A percentile compares a stretch with the other conserved stretches of the same genome.
These are phyloP conservation scores for Capillidium heterosporum DNA, from an alignment of 371 early-diverging fungal species.

Conservation along the genomic window DNA sequence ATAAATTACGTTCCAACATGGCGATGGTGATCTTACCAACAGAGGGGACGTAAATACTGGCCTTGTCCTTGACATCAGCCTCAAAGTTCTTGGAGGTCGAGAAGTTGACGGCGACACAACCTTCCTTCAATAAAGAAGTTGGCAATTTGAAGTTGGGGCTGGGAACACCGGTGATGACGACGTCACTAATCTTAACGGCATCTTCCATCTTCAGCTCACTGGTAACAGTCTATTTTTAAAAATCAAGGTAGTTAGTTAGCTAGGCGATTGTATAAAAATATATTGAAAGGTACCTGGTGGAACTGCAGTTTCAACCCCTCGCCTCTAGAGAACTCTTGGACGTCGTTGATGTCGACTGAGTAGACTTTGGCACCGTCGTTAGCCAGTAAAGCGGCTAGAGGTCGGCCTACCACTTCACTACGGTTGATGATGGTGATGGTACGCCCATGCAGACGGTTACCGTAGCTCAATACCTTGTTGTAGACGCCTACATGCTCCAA, in stretches of 20 bases:
- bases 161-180: slow-evolving; percentile 95
- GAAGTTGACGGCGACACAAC: slow-evolving; percentile 91
- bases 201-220: slow-evolving; percentile 50
- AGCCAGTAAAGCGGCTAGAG: slow-evolving; percentile 89
- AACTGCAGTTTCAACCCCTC: slow-evolving; percentile 48
- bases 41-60: slow-evolving; percentile 83
- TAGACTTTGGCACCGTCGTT: slow-evolving; percentile 95
- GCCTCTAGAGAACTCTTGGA: slow-evolving; percentile 78
- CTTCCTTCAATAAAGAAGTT: slow-evolving; percentile 70
- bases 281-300: slow-evolving; percentile 34
- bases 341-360: slow-evolving; percentile 79
- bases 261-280: background rate
- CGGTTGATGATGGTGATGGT: slow-evolving; percentile 88
- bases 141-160: slow-evolving; percentile 65
- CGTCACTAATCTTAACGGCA: slow-evolving; percentile 67
- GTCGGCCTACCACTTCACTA: slow-evolving; percentile 91
- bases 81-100: slow-evolving; percentile 82
- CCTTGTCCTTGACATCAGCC: slow-evolving; percentile 63
- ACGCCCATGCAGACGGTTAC: slow-evolving; percentile 87
- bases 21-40: slow-evolving; percentile 96
- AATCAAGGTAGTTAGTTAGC: too few species aligned
- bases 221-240: slow-evolving; percentile 53
- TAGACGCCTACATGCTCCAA: slow-evolving; percentile 87
- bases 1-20: slow-evolving; percentile 87
- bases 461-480: slow-evolving; percentile 72